Evolutionary conservation across 176 grass and related monocot genomes (phyloP).

Genomic region (Oryza meyeriana): DNA sequence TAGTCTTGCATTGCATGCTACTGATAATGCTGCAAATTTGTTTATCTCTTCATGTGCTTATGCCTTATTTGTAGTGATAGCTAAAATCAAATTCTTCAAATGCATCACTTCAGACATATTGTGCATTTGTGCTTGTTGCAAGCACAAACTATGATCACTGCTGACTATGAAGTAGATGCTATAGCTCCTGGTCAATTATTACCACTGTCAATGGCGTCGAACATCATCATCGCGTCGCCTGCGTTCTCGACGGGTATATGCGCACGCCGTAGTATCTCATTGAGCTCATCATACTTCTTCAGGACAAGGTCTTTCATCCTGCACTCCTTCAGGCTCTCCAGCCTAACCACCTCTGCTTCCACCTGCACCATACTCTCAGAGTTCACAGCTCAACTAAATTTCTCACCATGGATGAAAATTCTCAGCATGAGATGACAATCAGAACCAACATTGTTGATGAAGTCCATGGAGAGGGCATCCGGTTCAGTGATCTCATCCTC

Average conservation of each 20-base stretch:
- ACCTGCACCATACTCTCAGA: slow-evolving; percentile 36
- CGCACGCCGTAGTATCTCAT: slow-evolving; percentile 58
- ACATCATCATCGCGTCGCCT: slow-evolving; percentile 4
- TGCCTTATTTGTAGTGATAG: no score
- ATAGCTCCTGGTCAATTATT: neutral
- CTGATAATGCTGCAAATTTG: neutral
- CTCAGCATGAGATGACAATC: neutral
- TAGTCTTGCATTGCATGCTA: neutral
- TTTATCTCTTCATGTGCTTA: neutral
- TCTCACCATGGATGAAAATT: neutral
- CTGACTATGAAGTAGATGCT: neutral
- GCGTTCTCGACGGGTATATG: slow-evolving; percentile 39
- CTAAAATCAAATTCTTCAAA: neutral
- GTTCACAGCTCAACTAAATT: neutral
- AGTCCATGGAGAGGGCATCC: slow-evolving; percentile 52
- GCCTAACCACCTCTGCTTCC: slow-evolving; percentile 75
- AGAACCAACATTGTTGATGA: slow-evolving; percentile 47
- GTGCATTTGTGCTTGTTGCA: neutral
- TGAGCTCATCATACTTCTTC: slow-evolving; percentile 71
- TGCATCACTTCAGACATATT: neutral
- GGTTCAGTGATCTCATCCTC: slow-evolving; percentile 81
- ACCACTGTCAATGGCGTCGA: slow-evolving; percentile 51
- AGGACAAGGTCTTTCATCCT: slow-evolving; percentile 69
- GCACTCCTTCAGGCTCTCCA: slow-evolving; percentile 72
- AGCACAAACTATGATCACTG: neutral